phyloP scores from a whole-genome alignment of 2,329 filamentous ascomycete genomes.

The Epicoccum nigrum region DNA sequence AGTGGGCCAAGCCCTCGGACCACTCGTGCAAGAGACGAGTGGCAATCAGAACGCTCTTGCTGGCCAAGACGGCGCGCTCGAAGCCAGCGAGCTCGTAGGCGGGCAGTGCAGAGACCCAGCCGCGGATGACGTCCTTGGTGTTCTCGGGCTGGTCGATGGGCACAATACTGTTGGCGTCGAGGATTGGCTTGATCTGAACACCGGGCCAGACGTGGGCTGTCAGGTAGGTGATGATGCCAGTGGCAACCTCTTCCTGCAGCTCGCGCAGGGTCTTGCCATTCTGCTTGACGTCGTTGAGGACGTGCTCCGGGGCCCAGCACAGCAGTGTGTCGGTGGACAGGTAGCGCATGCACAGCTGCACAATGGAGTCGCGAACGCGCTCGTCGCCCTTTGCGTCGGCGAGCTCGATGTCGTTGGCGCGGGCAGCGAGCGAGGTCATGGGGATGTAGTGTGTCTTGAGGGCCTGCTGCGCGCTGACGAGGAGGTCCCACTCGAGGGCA shows the following conservation, averaged over 20 bases:
- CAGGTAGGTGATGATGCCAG: slow-evolving; percentile 74
- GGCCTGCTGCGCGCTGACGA: slow-evolving; percentile 82
- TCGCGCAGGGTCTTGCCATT: slow-evolving; percentile 67
- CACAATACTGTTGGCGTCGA: slow-evolving; percentile 78
- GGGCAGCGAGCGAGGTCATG: slow-evolving; percentile 81
- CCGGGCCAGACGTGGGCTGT: slow-evolving; percentile 81
- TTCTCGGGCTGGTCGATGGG: slow-evolving; percentile 74
- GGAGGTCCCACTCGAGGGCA: slow-evolving; percentile 90
- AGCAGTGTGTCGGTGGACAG: slow-evolving; percentile 90
- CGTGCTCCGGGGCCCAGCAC: slow-evolving; percentile 77
- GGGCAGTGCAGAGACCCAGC: slow-evolving; percentile 75
- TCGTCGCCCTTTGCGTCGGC: slow-evolving; percentile 64
- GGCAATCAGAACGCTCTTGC: slow-evolving; percentile 83
- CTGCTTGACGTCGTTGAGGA: slow-evolving; percentile 53
- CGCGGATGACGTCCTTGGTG: slow-evolving; percentile 76
- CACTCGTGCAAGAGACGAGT: slow-evolving; percentile 82
- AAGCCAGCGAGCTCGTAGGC: slow-evolving; percentile 85
- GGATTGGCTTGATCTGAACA: slow-evolving; percentile 76
- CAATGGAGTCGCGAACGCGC: slow-evolving; percentile 67
- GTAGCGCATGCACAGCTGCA: slow-evolving; percentile 77
- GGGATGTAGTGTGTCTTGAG: slow-evolving; percentile 87
- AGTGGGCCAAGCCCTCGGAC: slow-evolving; percentile 72
- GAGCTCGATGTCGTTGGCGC: slow-evolving; percentile 78
- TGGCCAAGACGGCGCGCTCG: slow-evolving; percentile 81
- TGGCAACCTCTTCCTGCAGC: slow-evolving; percentile 72